Conservation (phyloP, 2,329 filamentous ascomycete species). For the Aspergillus novoparasiticus region DNA sequence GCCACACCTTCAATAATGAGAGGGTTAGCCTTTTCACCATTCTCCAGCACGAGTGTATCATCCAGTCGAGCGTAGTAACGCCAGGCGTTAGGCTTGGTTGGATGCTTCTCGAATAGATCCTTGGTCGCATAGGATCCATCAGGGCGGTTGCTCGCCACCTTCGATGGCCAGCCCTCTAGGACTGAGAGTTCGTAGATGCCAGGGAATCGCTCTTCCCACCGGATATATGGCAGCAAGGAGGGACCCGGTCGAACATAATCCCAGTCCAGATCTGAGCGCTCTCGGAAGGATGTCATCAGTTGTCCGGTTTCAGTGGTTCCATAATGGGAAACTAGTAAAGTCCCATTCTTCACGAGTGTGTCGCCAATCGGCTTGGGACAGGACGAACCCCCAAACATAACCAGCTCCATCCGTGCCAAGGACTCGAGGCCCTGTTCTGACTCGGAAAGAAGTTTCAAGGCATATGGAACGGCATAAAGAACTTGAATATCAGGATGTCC, state of each 20-base stretch:
- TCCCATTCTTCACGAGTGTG: conserved; percentile 53
- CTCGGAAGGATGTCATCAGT: conserved; percentile 63
- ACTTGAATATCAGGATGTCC: conserved; percentile 50
- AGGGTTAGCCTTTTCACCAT: conserved; percentile 55
- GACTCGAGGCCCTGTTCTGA: conserved; percentile 55
- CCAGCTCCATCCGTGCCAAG: conserved; percentile 52
- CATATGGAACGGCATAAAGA: conserved; percentile 66
- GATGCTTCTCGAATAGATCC: conserved; percentile 51
- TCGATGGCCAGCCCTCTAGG: conserved; percentile 40
- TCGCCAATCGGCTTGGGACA: conserved; percentile 64
- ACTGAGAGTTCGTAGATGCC: conserved; percentile 41
- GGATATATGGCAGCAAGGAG: conserved; percentile 45
- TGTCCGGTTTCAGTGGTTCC: conserved; percentile 64
- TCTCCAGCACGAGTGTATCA: conserved; percentile 51
- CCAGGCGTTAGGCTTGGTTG: conserved; percentile 47
- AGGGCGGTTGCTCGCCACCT: conserved; percentile 47
- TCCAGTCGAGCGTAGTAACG: conserved; percentile 51
- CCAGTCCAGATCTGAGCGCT: conserved; percentile 59
- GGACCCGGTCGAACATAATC: conserved; percentile 57
- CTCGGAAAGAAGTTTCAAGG: conserved; percentile 64
- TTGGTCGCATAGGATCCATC: conserved; percentile 53
- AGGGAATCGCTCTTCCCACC: conserved; percentile 36
- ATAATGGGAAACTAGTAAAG: conserved; percentile 60
- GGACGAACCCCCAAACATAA: conserved; percentile 60
- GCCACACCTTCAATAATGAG: conserved; percentile 57